phyloP scores from a whole-genome alignment of 129 eudicot species.

The Daucus carota region DH1_v3.0 NC_030389.2:14036001-14036500 shows the following conservation, averaged over 20 bases:
- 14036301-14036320: conserved; percentile 77
- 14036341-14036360: conserved; percentile 43
- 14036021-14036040: conserved; percentile 1
- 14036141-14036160: conserved; percentile 63
- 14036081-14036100: conserved; percentile 36
- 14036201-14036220: background rate
- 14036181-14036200: background rate
- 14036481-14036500: background rate
- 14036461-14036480: background rate
- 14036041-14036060: conserved; percentile 43
- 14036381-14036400: no score
- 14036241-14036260: background rate
- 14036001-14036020: background rate
- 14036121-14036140: conserved; percentile 64
- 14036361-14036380: background rate
- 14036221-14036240: background rate
- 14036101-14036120: conserved; percentile 67
- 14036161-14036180: conserved; percentile 59
- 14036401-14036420: background rate
- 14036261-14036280: background rate
- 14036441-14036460: background rate
- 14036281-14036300: background rate
- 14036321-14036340: conserved; percentile 48
- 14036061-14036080: conserved; percentile 65
- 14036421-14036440: background rate